A percentile compares a stretch with the other conserved stretches of the same genome.
Conservation (phyloP, 768 basidiomycete genomes). For the Tricholoma matsutake region DNA sequence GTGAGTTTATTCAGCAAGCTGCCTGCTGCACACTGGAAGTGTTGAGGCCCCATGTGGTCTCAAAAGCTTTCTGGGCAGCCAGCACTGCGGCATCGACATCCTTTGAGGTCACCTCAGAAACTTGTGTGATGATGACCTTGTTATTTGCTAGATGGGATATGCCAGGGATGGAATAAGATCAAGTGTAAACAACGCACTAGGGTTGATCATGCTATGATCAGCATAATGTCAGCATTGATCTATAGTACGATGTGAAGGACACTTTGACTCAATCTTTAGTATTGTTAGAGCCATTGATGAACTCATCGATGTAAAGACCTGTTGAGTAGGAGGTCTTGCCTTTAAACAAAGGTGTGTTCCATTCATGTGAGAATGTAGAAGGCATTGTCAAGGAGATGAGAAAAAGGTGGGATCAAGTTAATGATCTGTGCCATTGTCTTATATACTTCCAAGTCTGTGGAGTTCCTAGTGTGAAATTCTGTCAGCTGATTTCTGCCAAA, state of each 20-base stretch:
- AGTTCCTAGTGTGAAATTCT: too few relatives aligned
- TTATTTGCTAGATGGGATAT: constrained; percentile 50
- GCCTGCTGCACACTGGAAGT: constrained; percentile 37
- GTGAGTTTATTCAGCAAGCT: constrained; percentile 46
- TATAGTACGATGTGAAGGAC: neutral
- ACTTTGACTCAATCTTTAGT: constrained; percentile 62
- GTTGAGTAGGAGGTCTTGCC: constrained; percentile 39
- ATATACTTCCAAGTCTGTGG: too few relatives aligned
- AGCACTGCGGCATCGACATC: constrained; percentile 76
- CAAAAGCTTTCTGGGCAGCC: constrained; percentile 47
- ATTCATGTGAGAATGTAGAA: constrained; percentile 42
- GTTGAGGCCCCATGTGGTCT: constrained; percentile 47
- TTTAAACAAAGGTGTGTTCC: constrained; percentile 51
- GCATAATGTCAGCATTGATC: constrained; percentile 6
- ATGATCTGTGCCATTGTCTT: too few relatives aligned
- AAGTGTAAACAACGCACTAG: constrained; percentile 29
- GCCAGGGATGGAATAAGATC: neutral
- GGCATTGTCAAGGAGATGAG: constrained; percentile 22
- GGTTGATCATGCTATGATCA: constrained; percentile 51
- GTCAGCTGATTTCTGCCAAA: too few relatives aligned
- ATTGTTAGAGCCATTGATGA: constrained; percentile 48
- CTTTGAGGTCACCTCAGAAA: constrained; percentile 57
- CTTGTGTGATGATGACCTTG: constrained; percentile 49
- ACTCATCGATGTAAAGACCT: constrained; percentile 63
- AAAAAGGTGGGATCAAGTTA: neutral